Percentiles rank a stretch among this genome's conserved stretches.
Conservation (phyloP, 2,329 filamentous ascomycete genomes). For the Fusarium nematophilum region DNA sequence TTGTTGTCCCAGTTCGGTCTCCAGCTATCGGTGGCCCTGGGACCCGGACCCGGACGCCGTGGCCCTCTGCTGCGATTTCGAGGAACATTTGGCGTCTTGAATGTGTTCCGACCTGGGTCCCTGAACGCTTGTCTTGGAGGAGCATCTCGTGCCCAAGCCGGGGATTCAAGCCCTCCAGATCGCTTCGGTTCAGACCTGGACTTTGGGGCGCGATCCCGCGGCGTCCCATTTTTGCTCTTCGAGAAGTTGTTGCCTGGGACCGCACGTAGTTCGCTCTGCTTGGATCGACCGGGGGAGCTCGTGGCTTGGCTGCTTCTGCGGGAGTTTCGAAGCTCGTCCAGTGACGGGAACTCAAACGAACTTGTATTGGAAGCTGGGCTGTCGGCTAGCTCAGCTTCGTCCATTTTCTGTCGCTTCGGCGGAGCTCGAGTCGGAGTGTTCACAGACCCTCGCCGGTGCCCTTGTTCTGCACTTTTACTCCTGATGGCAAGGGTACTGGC, state of each 20-base stretch:
- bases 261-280: not conserved
- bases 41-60: no score
- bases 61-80: no score
- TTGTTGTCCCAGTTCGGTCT: not conserved
- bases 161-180: not conserved
- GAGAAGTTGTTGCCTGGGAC: no score
- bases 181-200: no score
- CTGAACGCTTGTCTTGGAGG: not conserved
- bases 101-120: not conserved
- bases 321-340: not conserved
- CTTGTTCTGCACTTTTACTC: not conserved
- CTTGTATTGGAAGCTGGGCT: not conserved
- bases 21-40: no score
- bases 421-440: not conserved
- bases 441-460: not conserved
- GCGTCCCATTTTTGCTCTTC: not conserved
- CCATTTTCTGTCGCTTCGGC: not conserved
- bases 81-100: no score
- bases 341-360: not conserved
- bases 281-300: not conserved
- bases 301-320: not conserved
- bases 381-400: not conserved
- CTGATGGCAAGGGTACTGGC: not conserved
- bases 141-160: not conserved
- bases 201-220: no score